Evolutionary conservation across 805 yeast genomes (phyloP).

Genomic region (Suhomyces faveliae): DNA sequence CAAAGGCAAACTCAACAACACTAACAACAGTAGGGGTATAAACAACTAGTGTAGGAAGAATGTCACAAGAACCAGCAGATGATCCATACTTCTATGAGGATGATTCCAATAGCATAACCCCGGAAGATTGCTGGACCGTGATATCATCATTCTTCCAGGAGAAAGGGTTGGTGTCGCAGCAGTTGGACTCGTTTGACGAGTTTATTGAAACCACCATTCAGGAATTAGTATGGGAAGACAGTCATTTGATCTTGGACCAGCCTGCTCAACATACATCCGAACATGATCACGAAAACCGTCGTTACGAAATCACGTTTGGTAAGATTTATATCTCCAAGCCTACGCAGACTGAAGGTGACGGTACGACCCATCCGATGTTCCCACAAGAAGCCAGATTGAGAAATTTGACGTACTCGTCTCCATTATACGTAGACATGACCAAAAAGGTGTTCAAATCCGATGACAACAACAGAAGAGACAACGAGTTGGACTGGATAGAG

Average conservation of each 20-base stretch:
- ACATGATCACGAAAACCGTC: conserved; percentile 82
- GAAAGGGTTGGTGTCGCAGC: conserved; percentile 96
- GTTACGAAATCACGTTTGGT: conserved; percentile 97
- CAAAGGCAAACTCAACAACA: neutral
- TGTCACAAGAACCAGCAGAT: conserved; percentile 15
- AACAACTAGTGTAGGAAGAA: neutral
- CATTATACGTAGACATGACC: conserved; percentile 92
- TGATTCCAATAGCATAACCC: conserved; percentile 66
- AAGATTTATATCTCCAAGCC: conserved; percentile 95
- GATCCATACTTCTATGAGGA: conserved; percentile 78
- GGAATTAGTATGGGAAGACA: conserved; percentile 94
- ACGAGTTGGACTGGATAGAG: conserved; percentile 55
- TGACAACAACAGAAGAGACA: conserved; percentile 56
- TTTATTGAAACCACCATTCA: conserved; percentile 95
- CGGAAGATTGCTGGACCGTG: conserved; percentile 99
- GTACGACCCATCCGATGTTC: conserved; percentile 97
- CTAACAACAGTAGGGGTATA: neutral
- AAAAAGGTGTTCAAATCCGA: conserved; percentile 83
- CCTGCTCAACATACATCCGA: conserved; percentile 97
- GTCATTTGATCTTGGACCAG: conserved; percentile 90
- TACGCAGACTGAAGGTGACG: conserved; percentile 98
- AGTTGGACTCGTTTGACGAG: conserved; percentile 96
- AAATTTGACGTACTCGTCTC: conserved; percentile 93
- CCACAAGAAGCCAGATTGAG: conserved; percentile 98
- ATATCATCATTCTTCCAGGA: conserved; percentile 94